These are phyloP conservation scores for Platanthera zijinensis DNA, from an alignment of 106 monocot genomes.

Conservation along the genomic window DNA sequence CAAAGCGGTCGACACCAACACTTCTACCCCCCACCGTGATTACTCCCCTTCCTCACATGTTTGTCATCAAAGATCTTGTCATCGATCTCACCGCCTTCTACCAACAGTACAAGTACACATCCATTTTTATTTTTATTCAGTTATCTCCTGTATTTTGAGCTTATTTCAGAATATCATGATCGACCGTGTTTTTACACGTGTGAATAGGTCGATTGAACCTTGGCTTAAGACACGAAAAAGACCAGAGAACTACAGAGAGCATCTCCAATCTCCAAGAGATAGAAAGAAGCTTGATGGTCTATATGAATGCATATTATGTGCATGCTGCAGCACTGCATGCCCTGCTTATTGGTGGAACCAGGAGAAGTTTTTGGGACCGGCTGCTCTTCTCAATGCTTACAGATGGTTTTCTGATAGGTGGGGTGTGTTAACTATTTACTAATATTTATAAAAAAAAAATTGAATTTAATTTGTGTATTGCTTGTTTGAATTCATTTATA, in stretches of 20 bases:
- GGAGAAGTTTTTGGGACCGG: slow-evolving; percentile 54
- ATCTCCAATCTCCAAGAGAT: slow-evolving; percentile 34
- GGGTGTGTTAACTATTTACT: not conserved
- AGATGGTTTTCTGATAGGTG: slow-evolving; percentile 60
- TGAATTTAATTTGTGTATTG: not conserved
- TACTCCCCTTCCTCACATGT: slow-evolving; percentile 76
- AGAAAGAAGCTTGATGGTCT: slow-evolving; percentile 35
- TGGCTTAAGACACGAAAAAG: slow-evolving; percentile 40
- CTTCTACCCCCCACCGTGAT: slow-evolving; percentile 41
- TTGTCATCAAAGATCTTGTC: slow-evolving; percentile 51
- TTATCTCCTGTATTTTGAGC: not conserved
- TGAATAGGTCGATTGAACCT: slow-evolving; percentile 24
- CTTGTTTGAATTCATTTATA: no score
- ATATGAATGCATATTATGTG: slow-evolving; percentile 57
- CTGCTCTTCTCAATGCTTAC: slow-evolving; percentile 50
- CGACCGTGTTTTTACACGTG: no score
- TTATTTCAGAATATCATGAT: no score
- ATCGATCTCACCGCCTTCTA: slow-evolving; percentile 55
- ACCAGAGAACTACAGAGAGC: slow-evolving; percentile 25
- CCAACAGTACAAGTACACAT: slow-evolving; percentile 41
- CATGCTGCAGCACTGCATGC: slow-evolving; percentile 67
- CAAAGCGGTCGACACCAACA: slow-evolving; percentile 38
- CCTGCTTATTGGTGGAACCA: slow-evolving; percentile 83
- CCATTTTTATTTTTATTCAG: not conserved
- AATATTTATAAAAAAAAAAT: no score